Evolutionary conservation across 2,329 filamentous ascomycete species (phyloP), one percentile per base, ranked within the genome.

Genomic region (Fusarium oxysporum): DNA sequence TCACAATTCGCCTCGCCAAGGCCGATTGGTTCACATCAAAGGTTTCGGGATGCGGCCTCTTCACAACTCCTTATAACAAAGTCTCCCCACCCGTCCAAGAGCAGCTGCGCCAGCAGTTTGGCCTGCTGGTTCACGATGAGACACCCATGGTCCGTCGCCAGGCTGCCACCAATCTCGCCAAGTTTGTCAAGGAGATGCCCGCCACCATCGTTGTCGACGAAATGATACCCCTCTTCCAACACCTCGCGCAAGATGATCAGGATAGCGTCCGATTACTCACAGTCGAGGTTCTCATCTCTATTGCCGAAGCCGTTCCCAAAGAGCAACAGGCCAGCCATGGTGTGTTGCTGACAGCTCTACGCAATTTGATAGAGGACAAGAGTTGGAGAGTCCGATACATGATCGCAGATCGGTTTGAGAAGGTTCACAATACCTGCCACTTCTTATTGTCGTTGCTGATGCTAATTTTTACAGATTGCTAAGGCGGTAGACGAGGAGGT

Each of bases 1-100:
- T 99, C 80, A 95, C 95, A 68, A 90, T 97, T 80, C 94, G 96
- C 81, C 93, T 99, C 70, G 97, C 96, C 75, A 99, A 98, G 89
- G 96, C 96, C 84, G 96, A 99, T 85, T 99, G 96, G 96, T 99
- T 99, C 84, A 99, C 96, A 65, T 98, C 96, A 74, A 99, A 98
- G 86, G 96, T 99, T 74, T 99, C 96, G 37, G 96, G 96, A 71
- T 97, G 96, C 74, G 96, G 96, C 72, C 92, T 99, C 72, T 99
- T 96, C 86, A 96, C 93, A 81, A 90, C 92, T 54, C 96, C 96
- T 74, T 99, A 99, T 87, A 92, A 92, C 79, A 97, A 97, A 87
- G 94, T 96, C 68, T 92, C 94, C 62, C 89, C 92, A 57, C 88
- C 91, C n/a, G 91, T 95, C 76, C 96, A 99, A 85, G 94, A 97